These are phyloP conservation scores for Bretschneidera sinensis DNA, from an alignment of 345 rosid species.

Conservation along the genomic window DNA sequence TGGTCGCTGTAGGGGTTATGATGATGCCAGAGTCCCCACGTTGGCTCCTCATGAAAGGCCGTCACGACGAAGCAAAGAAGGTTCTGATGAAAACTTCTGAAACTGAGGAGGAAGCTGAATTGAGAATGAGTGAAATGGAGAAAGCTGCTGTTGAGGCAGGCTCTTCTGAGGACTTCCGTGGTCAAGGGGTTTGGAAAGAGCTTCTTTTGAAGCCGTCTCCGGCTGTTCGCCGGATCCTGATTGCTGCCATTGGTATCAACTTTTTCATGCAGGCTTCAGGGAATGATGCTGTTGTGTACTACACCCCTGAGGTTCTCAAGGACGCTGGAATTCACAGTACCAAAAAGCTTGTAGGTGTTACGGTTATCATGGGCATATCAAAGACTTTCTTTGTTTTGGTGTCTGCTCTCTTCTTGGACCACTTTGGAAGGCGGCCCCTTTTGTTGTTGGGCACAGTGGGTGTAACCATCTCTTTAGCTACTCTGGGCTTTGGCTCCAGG, in stretches of 20 bases:
- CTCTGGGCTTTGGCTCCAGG: slow-evolving; percentile 43
- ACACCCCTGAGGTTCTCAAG: slow-evolving; percentile 50
- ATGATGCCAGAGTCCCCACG: slow-evolving; percentile 60
- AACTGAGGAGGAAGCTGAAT: slow-evolving; percentile 32
- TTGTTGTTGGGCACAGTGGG: too few relatives aligned
- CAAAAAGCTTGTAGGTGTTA: slow-evolving; percentile 36
- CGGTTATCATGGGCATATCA: slow-evolving; percentile 42
- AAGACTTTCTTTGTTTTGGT: slow-evolving; percentile 37
- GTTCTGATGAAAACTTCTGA: slow-evolving; percentile 39
- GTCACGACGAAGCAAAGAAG: slow-evolving; percentile 35
- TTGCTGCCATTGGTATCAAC: slow-evolving; percentile 47
- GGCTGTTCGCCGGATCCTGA: slow-evolving; percentile 9
- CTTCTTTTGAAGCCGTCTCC: slow-evolving; percentile 30
- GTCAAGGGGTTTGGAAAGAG: slow-evolving; percentile 47
- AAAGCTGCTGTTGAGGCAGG: slow-evolving; percentile 12
- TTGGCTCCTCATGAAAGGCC: slow-evolving; percentile 53
- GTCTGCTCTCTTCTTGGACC: slow-evolving; percentile 44
- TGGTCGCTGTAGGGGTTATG: slow-evolving; percentile 36
- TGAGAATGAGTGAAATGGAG: slow-evolving; percentile 32
- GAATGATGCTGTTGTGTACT: slow-evolving; percentile 48
- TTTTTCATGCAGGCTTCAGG: slow-evolving; percentile 76
- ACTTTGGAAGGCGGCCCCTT: slow-evolving; percentile 42
- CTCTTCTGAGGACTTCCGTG: slow-evolving; percentile 9
- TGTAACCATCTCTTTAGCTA: slow-evolving; percentile 32
- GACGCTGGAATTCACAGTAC: slow-evolving; percentile 33